phyloP scores from a whole-genome alignment of 371 early-diverging fungal genomes.

The Mucor ambiguus region DNA sequence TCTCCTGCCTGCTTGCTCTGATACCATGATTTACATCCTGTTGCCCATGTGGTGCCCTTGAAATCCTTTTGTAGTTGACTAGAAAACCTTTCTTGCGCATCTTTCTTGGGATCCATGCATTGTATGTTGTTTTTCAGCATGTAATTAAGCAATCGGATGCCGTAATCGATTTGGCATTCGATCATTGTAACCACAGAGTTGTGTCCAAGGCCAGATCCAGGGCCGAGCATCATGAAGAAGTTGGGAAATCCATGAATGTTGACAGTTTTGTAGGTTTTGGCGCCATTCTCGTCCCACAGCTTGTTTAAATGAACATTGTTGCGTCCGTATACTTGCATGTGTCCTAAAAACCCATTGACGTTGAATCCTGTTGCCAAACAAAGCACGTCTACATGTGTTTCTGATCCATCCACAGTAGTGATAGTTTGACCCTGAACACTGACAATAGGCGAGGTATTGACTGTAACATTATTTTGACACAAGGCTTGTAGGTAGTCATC shows the following conservation, averaged over 20 bases:
- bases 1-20: conserved; percentile 5
- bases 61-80: conserved; percentile 10
- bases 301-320: conserved; percentile 18
- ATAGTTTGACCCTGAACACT: conserved; percentile 46
- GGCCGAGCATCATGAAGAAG: conserved; percentile 45
- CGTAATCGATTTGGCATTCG: conserved; percentile 30
- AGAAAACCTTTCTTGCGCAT: conserved; percentile 18
- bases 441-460: conserved; percentile 43
- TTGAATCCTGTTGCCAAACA: conserved; percentile 70
- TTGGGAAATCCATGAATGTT: conserved; percentile 43
- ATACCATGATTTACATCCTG: conserved; percentile 31
- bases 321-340: conserved; percentile 30
- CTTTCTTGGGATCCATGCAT: conserved; percentile 20
- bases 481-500: conserved; percentile 53
- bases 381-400: conserved; percentile 53
- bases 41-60: conserved; percentile 26
- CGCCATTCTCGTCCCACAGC: conserved; percentile 17
- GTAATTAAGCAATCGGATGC: conserved; percentile 14
- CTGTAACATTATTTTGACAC: conserved; percentile 45
- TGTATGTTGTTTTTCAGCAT: conserved; percentile 22
- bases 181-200: conserved; percentile 37
- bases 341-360: conserved; percentile 37
- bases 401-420: conserved; percentile 38
- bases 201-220: conserved; percentile 43
- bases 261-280: conserved; percentile 34